These are phyloP conservation scores for Pseudocercospora vitis DNA, from an alignment of 2,329 filamentous ascomycete genomes.

Conservation along the genomic window DNA sequence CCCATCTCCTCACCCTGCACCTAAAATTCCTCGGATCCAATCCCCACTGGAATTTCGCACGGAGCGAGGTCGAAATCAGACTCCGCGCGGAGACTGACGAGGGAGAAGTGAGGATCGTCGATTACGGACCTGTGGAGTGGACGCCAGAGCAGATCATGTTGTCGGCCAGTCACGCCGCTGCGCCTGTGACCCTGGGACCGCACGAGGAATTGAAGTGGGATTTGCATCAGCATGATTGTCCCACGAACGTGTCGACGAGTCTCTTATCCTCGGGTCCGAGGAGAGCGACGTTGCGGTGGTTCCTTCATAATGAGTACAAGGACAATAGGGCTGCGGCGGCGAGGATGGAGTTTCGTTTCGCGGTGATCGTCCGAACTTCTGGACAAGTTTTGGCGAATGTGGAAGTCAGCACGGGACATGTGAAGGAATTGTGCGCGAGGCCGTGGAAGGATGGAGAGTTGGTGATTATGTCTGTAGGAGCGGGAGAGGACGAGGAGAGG, in stretches of 20 bases:
- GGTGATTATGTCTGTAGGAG: slow-evolving; percentile 16
- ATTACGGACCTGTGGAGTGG: slow-evolving; percentile 2
- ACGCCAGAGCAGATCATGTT: slow-evolving; percentile 8
- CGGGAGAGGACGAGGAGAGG: slow-evolving; percentile 7
- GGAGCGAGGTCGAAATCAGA: no score
- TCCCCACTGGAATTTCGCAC: slow-evolving; percentile 15
- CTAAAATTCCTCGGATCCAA: slow-evolving; percentile 17
- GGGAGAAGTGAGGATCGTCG: background rate
- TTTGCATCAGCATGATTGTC: no score
- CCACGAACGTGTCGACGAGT: no score
- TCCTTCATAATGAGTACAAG: no score
- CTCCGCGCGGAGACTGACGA: slow-evolving; percentile 2
- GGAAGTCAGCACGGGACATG: slow-evolving; percentile 18
- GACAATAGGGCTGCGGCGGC: no score
- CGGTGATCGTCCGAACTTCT: slow-evolving; percentile 9
- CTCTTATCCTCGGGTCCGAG: no score
- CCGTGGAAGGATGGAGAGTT: slow-evolving; percentile 19
- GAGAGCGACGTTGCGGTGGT: no score
- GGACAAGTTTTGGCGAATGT: slow-evolving; percentile 9
- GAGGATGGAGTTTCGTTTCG: slow-evolving; percentile 20
- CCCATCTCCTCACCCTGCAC: slow-evolving; percentile 16
- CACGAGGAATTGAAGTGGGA: no score
- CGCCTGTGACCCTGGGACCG: no score
- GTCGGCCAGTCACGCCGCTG: no score
- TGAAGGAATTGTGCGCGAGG: slow-evolving; percentile 20